These are phyloP conservation scores for Discostella pseudostelligera DNA, from an alignment of 108 stramenopile genomes.

Conservation along the genomic window DNA sequence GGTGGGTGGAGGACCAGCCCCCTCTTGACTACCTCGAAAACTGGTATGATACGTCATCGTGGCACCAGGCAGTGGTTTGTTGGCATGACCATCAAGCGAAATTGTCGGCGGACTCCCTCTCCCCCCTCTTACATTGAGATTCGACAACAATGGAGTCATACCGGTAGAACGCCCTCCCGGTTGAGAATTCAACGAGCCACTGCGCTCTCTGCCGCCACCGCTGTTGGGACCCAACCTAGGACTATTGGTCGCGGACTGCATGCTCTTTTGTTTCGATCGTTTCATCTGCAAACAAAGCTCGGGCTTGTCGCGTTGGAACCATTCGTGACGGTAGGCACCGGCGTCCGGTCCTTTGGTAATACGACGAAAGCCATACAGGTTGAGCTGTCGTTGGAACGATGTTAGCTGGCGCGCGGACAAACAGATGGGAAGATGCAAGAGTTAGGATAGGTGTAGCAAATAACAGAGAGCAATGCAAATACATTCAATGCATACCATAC, in stretches of 20 bases:
- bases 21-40: slow-evolving; percentile 27
- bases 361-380: slow-evolving; percentile 75
- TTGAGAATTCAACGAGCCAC: slow-evolving; percentile 42
- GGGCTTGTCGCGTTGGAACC: slow-evolving; percentile 87
- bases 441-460: background rate
- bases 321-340: slow-evolving; percentile 91
- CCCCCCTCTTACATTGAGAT: slow-evolving; percentile 19
- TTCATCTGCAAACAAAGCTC: slow-evolving; percentile 87
- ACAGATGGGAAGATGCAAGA: background rate
- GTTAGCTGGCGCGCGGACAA: slow-evolving; percentile 46
- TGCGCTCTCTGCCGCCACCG: slow-evolving; percentile 37
- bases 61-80: slow-evolving; percentile 2
- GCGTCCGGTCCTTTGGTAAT: slow-evolving; percentile 84
- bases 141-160: slow-evolving; percentile 38
- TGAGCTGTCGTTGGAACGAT: slow-evolving; percentile 88
- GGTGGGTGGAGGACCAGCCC: slow-evolving; percentile 49
- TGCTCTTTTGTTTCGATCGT: slow-evolving; percentile 85
- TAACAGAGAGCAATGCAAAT: background rate
- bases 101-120: slow-evolving; percentile 33
- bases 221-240: slow-evolving; percentile 48
- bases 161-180: slow-evolving; percentile 40
- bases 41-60: slow-evolving; percentile 35
- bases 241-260: slow-evolving; percentile 38
- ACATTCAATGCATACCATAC: background rate
- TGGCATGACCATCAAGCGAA: slow-evolving; percentile 30